These are phyloP conservation scores for Zasmidium cellare DNA, from an alignment of 2,329 filamentous ascomycete species.

Conservation along the genomic window DNA sequence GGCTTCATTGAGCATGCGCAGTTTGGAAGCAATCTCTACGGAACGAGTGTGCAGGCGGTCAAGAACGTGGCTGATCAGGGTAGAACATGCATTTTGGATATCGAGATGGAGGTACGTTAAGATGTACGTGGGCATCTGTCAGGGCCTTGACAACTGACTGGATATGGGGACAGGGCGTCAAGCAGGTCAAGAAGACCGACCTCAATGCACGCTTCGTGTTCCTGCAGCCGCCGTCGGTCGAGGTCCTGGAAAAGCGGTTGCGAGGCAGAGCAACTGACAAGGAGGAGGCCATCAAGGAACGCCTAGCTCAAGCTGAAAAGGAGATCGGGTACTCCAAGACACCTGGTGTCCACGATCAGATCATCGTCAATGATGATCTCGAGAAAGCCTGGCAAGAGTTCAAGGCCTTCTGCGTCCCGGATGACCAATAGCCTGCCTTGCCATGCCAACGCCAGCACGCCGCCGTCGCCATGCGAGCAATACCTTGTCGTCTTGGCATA, in stretches of 20 bases:
- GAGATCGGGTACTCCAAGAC: conserved; percentile 73
- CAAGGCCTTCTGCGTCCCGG: conserved; percentile 34
- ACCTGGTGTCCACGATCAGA: conserved; percentile 65
- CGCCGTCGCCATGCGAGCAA: neutral
- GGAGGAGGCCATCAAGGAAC: conserved; percentile 68
- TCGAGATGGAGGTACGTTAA: conserved; percentile 81
- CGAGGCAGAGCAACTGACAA: conserved; percentile 76
- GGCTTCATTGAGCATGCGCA: conserved; percentile 86
- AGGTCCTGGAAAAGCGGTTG: conserved; percentile 72
- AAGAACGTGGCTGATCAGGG: conserved; percentile 69
- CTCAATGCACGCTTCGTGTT: conserved; percentile 81
- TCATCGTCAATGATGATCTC: conserved; percentile 66
- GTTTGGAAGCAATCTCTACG: conserved; percentile 85
- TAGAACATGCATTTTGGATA: conserved; percentile 81
- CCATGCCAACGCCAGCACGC: neutral
- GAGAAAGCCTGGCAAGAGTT: conserved; percentile 58
- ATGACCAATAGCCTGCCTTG: conserved; percentile 8
- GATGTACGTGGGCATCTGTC: neutral
- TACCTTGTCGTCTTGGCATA: too few relatives aligned
- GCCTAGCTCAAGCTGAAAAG: conserved; percentile 68
- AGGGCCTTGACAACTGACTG: neutral
- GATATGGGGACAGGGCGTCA: conserved; percentile 64
- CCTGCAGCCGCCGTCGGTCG: conserved; percentile 74
- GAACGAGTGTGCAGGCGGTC: conserved; percentile 78
- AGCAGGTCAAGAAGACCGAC: conserved; percentile 79